These are phyloP conservation scores for Ogataea paraovalis DNA, from an alignment of 805 yeast species.

Conservation along the genomic window DNA sequence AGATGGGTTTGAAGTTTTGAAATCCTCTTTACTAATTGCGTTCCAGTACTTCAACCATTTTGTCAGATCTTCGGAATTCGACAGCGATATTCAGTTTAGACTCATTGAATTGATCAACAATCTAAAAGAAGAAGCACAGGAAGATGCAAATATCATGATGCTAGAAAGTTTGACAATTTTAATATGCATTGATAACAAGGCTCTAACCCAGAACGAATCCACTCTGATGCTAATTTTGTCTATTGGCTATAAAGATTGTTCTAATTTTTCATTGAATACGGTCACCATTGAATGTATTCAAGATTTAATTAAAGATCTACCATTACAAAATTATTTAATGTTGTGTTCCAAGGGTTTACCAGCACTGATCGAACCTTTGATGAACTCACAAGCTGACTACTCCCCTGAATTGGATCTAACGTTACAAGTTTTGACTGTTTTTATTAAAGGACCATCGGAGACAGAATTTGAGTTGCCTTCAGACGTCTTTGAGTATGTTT, in stretches of 20 bases:
- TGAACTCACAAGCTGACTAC: constrained; percentile 42
- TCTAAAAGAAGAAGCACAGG: constrained; percentile 61
- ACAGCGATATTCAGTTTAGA: constrained; percentile 22
- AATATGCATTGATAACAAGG: constrained; percentile 42
- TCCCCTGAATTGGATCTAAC: constrained; percentile 57
- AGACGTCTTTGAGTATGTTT: constrained; percentile 38
- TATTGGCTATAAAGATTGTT: constrained; percentile 67
- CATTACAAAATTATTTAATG: constrained; percentile 39
- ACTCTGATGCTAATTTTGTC: constrained; percentile 54
- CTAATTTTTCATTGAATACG: constrained; percentile 64
- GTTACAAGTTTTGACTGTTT: constrained; percentile 51
- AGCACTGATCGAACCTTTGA: constrained; percentile 37
- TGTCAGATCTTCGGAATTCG: constrained; percentile 21
- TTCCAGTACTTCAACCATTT: constrained; percentile 41
- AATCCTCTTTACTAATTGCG: constrained; percentile 42
- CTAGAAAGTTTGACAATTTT: constrained; percentile 65
- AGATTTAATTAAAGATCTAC: constrained; percentile 48
- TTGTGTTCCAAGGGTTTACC: constrained; percentile 55
- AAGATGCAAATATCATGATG: constrained; percentile 72
- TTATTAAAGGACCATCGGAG: constrained; percentile 41
- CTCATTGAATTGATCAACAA: constrained; percentile 36
- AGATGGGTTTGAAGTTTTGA: constrained; percentile 19
- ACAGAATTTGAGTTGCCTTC: constrained; percentile 16
- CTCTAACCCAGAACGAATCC: constrained; percentile 29
- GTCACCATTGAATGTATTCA: constrained; percentile 70